Base-by-base conservation (phyloP, 306 rosid species). In the Lablab purpureus region DNA sequence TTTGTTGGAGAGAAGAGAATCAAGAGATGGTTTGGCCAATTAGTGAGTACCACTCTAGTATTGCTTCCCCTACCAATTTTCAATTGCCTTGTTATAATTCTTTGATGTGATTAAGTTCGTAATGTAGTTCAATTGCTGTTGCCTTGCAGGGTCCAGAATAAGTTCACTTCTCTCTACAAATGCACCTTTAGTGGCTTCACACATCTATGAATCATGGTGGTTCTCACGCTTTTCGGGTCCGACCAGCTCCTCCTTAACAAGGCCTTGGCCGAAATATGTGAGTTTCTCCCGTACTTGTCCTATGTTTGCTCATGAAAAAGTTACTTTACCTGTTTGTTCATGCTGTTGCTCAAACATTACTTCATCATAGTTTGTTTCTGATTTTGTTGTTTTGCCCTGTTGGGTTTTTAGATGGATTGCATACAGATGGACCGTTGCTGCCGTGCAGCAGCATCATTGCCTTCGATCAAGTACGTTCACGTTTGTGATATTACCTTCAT, bases 11-110 rank as follows among this genome's bases (percentile, higher is more conserved):
- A 81, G 37, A 8, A 50, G 84, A 74, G 49, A 12, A 43, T 43
- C 49, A 43, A 78, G 82, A 82, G 79, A 87, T 89, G 93, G 64
- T 71, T 82, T 86, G 88, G 89, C 80, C 80, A 80, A 89, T 85
- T 73, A 76, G 97, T 90, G 70, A 88, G 92, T 80, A 21, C 63
- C 67, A 64, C 37, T 58, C 19, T 34, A 58, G 13, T 32, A 18
- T 27, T 46, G 51, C 22, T 4, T 3, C 6, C 12, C 21, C 12
- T 11, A 19, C 15, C 47, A n/a, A 21, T 62, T 59, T 62, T 62
- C 52, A 56, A 58, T 67, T 8, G 59, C 10, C 27, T 52, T 67
- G 47, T 18, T 18, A 10, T 65, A 65, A 62, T 15, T 62, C n/a
- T 59, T 32, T 63, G 10, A 40, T 66, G 12, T 46, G 55, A 54